Conservation (phyloP, 441 rosid genomes). For the Adansonia madagascariensis region DNA sequence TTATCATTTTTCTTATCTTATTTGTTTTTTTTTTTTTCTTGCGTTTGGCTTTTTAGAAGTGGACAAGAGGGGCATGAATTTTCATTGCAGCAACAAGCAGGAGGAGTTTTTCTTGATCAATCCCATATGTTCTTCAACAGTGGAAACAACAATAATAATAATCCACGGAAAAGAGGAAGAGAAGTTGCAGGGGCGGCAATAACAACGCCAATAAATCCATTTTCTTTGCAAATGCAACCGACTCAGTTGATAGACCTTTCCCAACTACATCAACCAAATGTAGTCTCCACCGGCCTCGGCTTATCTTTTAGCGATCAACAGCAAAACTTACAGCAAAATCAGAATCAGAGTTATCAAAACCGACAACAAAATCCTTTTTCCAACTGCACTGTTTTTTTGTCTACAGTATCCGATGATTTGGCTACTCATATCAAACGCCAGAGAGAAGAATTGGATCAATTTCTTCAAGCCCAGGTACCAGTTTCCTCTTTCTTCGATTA, state of each 20-base stretch:
- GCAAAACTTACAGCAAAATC: conserved; percentile 37
- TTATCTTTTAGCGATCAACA: conserved; percentile 71
- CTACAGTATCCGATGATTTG: conserved; percentile 57
- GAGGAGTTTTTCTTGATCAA: conserved; percentile 59
- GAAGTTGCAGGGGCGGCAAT: conserved; percentile 33
- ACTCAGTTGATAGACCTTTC: conserved; percentile 64
- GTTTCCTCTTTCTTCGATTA: conserved; percentile 16
- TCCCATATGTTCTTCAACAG: conserved; percentile 62
- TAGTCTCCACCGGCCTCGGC: conserved; percentile 81
- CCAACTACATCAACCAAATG: conserved; percentile 59
- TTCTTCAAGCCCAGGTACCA: conserved; percentile 75
- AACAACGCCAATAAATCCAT: conserved; percentile 43
- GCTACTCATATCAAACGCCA: conserved; percentile 67
- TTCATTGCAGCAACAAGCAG: conserved; percentile 62
- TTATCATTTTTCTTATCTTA: neutral
- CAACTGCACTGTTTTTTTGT: conserved; percentile 36
- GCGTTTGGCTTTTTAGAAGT: conserved; percentile 38
- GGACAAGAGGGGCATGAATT: conserved; percentile 68
- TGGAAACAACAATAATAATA: conserved; percentile 43
- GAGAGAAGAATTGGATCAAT: conserved; percentile 68
- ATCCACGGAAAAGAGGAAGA: conserved; percentile 63
- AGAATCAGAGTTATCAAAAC: conserved; percentile 26
- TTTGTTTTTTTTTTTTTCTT: neutral
- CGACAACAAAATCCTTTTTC: conserved; percentile 35
- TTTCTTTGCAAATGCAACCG: conserved; percentile 54